phyloP scores from a whole-genome alignment of 2,329 filamentous ascomycete species.

The Dothistroma septosporum region DNA sequence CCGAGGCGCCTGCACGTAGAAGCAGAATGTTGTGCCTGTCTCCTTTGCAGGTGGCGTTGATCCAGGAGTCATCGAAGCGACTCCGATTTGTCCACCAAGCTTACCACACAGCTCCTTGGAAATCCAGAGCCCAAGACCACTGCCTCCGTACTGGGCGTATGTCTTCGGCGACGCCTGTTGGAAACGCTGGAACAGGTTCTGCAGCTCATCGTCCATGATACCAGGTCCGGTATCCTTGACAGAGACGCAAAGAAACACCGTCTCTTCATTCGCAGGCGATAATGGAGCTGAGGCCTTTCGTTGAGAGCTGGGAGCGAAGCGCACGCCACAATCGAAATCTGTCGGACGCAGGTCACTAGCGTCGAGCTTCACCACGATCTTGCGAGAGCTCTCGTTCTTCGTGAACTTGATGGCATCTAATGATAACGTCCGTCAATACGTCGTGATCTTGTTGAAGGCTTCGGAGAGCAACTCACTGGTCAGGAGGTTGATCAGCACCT shows the following conservation, averaged over 20 bases:
- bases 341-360: not conserved
- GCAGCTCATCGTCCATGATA: conserved; percentile 36
- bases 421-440: not conserved
- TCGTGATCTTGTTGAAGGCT: conserved; percentile 10
- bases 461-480: conserved; percentile 20
- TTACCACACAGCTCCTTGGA: conserved; percentile 63
- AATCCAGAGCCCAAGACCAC: conserved; percentile 66
- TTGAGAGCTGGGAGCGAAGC: conserved; percentile 13
- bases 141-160: conserved; percentile 66
- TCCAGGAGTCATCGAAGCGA: conserved; percentile 44
- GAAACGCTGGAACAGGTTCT: conserved; percentile 62
- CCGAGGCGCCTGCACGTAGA: conserved; percentile 65
- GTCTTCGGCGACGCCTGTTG: conserved; percentile 64
- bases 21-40: conserved; percentile 67
- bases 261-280: conserved; percentile 25
- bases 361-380: conserved; percentile 15
- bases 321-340: not conserved
- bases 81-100: conserved; percentile 66
- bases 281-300: conserved; percentile 6
- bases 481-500: conserved; percentile 28
- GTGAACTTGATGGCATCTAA: conserved; percentile 18
- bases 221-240: conserved; percentile 41
- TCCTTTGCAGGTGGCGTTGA: not conserved
- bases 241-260: conserved; percentile 29
- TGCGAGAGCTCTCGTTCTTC: conserved; percentile 10